Evolutionary conservation across 78 protist species (phyloP), one percentile per base, ranked within the genome.

Genomic region (Guillardia theta): DNA sequence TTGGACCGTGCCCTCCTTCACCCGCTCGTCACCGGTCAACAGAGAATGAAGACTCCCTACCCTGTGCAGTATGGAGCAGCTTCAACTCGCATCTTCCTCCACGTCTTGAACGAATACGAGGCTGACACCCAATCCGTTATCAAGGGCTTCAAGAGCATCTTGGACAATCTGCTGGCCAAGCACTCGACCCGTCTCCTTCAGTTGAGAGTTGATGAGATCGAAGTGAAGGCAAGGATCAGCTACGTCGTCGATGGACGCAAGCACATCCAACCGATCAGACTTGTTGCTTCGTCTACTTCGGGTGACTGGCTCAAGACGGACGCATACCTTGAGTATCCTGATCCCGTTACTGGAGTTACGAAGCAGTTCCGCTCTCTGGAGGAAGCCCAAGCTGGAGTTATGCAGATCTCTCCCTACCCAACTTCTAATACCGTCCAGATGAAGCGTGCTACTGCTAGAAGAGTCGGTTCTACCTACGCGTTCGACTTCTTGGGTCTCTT

Each of bases 401-500:
- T 87, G 92, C 92, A 87, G 92, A 87, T 44, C 43, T 93, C 95
- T 30, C 98, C 99, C 10, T 97, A 98, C 93, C 96, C 97, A 44
- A 50, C 92, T 37, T 46, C 92, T 94, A 93, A 64, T 64, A 80
- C 88, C 18, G 94, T 94, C 41, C 97, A 95, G 94, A 33, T 92
- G n/a, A 93, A 95, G 94, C 97, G 99, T 53, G 87, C 92, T 45
- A 48, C 80, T 39, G 98, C 99, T 27, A 96, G 96, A 45, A 93
- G 92, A 36, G 64, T 76, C 27, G 98, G 95, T 47, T 97, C 99
- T 0, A 93, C 97, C 44, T 98, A 98, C 87, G 96, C 95, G 48
- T 97, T 98, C 95, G 99, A 99, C 96, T 98, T 93, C 95, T 97
- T 97, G 46, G 97, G 92, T 37, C 96, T 99, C 54, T 87, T 99